These are phyloP conservation scores for Paramecium sonneborni DNA, from an alignment of 73 alveolate species.

Conservation along the genomic window DNA sequence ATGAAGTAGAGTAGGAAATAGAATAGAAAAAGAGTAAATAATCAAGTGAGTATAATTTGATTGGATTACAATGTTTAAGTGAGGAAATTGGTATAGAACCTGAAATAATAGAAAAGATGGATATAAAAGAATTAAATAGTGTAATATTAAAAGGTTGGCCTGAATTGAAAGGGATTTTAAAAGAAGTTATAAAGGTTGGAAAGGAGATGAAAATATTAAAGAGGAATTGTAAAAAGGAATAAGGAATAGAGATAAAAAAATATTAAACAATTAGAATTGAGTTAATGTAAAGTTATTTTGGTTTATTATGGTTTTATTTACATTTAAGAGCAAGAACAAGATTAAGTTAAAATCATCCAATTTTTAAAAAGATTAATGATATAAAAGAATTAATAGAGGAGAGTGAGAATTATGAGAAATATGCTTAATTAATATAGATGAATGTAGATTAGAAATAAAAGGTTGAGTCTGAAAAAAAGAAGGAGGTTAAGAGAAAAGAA, in stretches of 20 bases:
- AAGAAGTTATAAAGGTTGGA: neutral
- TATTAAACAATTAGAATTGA: neutral
- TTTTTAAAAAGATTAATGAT: constrained; percentile 31
- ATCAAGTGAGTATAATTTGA: neutral
- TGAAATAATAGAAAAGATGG: neutral
- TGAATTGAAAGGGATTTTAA: neutral
- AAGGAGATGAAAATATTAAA: neutral
- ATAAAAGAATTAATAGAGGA: neutral
- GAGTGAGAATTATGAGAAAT: neutral
- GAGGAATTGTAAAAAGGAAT: neutral
- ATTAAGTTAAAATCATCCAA: constrained; percentile 24
- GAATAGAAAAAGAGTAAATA: neutral
- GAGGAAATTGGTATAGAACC: neutral
- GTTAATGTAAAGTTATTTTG: neutral
- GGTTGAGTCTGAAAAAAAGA: neutral
- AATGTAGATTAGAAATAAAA: neutral
- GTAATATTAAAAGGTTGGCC: constrained; percentile 15
- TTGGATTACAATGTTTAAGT: neutral
- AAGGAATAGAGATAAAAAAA: neutral
- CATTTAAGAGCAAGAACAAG: constrained; percentile 20
- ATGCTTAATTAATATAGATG: constrained; percentile 4
- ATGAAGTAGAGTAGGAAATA: neutral
- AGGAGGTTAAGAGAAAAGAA: neutral
- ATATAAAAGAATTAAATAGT: neutral
- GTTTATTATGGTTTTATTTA: neutral